phyloP scores from a whole-genome alignment of 2,329 filamentous ascomycete genomes.

The Sodiomyces alkalinus region DNA sequence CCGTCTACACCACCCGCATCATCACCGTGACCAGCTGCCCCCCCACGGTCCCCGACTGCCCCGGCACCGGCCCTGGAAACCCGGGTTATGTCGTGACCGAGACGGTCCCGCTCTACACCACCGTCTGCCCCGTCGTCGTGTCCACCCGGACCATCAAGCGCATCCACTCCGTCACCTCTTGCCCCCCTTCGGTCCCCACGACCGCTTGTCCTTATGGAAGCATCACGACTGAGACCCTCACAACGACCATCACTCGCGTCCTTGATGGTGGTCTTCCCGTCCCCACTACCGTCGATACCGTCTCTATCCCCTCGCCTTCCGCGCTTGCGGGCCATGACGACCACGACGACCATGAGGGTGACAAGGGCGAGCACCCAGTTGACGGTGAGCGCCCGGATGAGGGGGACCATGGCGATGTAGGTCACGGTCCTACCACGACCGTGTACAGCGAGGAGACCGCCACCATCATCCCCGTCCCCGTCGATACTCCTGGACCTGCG shows the following conservation, averaged over 20 bases:
- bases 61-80: conserved; percentile 12
- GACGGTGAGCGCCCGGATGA: background rate
- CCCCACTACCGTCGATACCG: background rate
- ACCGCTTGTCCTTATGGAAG: conserved; percentile 16
- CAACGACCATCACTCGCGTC: conserved; percentile 5
- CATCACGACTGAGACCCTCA: conserved; percentile 24
- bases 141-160: conserved; percentile 4
- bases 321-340: background rate
- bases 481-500: background rate
- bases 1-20: conserved; percentile 24
- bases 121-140: conserved; percentile 23
- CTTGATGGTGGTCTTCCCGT: background rate
- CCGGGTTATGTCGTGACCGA: conserved; percentile 19
- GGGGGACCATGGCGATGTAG: background rate
- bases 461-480: background rate
- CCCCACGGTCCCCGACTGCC: conserved; percentile 23
- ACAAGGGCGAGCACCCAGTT: background rate
- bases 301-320: background rate
- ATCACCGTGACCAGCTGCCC: conserved; percentile 42
- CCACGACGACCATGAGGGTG: background rate
- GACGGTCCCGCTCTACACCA: conserved; percentile 19
- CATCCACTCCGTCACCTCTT: conserved; percentile 40
- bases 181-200: conserved; percentile 26
- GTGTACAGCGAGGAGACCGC: conserved; percentile 1
- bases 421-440: conserved; percentile 1